These are phyloP conservation scores for Strigomonas culicis DNA, from an alignment of 208 protist genomes.

Conservation along the genomic window DNA sequence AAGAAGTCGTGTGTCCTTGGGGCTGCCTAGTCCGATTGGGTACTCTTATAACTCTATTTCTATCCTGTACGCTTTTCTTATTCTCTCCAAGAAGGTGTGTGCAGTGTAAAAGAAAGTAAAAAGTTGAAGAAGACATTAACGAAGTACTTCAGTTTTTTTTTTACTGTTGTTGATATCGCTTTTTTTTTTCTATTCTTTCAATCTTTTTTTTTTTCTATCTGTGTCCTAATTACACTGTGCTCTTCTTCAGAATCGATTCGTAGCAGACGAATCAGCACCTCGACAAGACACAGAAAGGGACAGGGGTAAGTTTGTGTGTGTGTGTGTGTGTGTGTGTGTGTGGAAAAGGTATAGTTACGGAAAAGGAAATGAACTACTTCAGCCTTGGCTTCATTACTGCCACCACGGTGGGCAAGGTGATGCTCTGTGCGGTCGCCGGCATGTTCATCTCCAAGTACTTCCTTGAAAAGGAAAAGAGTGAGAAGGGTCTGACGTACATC, in stretches of 20 bases:
- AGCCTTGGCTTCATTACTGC: conserved; percentile 44
- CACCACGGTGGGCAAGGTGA: conserved; percentile 57
- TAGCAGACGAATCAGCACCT: too few species aligned
- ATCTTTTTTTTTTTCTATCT: not conserved
- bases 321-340: too few species aligned
- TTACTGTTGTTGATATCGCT: not conserved
- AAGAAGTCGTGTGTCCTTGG: too few species aligned
- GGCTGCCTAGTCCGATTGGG: too few species aligned
- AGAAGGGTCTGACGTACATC: conserved; percentile 57
- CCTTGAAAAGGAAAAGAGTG: conserved; percentile 19
- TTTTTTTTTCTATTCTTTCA: not conserved
- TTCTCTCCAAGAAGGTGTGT: too few species aligned
- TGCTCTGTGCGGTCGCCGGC: conserved; percentile 45
- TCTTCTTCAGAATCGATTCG: too few species aligned
- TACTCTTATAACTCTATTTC: too few species aligned
- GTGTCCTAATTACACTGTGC: not conserved
- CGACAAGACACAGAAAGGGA: not conserved
- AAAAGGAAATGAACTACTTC: conserved; percentile 31
- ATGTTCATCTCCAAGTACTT: conserved; percentile 52
- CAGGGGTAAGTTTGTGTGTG: too few species aligned
- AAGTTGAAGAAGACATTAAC: too few species aligned
- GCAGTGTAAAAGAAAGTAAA: too few species aligned
- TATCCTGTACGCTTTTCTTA: too few species aligned
- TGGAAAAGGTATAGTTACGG: not conserved
- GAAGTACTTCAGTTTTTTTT: not conserved